Evolutionary conservation across 495 filamentous ascomycete species (phyloP).

Genomic region (Melanomma pulvis-pyrius): DNA sequence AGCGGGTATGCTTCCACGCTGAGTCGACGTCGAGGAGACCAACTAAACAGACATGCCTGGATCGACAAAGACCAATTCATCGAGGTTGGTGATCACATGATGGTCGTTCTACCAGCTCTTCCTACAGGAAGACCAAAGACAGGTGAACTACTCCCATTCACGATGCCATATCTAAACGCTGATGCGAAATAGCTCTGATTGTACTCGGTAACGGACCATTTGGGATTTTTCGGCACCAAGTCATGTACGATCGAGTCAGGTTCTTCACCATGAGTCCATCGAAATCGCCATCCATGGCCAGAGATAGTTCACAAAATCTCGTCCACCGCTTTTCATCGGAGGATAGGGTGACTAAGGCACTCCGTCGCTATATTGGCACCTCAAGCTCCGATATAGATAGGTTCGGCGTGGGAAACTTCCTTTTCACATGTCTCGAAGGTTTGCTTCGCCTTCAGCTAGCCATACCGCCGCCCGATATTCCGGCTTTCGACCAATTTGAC

Average conservation of each 20-base stretch:
- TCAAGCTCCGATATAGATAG: too few species aligned
- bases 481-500: too few species aligned
- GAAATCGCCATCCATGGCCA: neutral
- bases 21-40: neutral
- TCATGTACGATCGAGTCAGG: neutral
- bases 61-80: neutral
- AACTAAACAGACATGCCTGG: neutral
- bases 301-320: neutral
- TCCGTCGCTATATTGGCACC: too few species aligned
- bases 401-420: too few species aligned
- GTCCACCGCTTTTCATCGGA: neutral
- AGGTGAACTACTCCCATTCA: neutral
- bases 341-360: neutral
- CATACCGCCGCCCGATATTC: too few species aligned
- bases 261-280: neutral
- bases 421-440: too few species aligned
- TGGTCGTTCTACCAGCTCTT: neutral
- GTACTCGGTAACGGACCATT: neutral
- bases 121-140: neutral
- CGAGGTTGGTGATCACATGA: neutral
- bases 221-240: neutral
- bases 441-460: too few species aligned
- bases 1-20: neutral
- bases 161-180: neutral
- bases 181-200: neutral